Base-by-base conservation (phyloP, 2,329 filamentous ascomycete species). In the Cryphonectria radicalis region DNA sequence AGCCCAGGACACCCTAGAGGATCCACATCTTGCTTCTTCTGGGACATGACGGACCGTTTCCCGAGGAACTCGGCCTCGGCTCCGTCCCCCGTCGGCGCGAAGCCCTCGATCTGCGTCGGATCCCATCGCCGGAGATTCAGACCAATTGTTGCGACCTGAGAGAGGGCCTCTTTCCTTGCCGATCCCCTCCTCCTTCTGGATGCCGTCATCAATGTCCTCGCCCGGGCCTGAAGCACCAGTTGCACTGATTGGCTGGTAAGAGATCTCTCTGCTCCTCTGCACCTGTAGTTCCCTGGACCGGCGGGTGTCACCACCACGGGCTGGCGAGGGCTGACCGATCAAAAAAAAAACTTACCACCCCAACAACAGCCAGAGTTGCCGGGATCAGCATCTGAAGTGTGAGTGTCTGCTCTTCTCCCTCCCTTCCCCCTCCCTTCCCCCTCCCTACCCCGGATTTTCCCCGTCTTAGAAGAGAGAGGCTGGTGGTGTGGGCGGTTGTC, bases 361-460 rank as follows among this genome's bases (percentile, higher is more conserved):
- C 32, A 28, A 28, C 69, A 70, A 70, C 75, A 85, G 83, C 75
- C 80, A 83, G 75, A 83, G 81, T 63, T 86, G 84, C 76, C 82
- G 84, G 73, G 81, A 84, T 71, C 82, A 84, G 74, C 84, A 85
- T 75, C 76, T 85, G 22, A 84, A 82, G 79, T 86, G 84, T 83
- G 67, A 77, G 82, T 75, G 43, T 11, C 50, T 37, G 57, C 46
- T 50, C 17, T 50, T 7, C 22, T 50, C 46, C 22, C 46, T n/a
- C n/a, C n/a, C n/a, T n/a, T n/a, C n/a, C n/a, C n/a, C n/a, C n/a
- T n/a, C n/a, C n/a, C n/a, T n/a, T n/a, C n/a, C 22, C 46, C 8
- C 46, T 50, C 46, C 22, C 7, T 60, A 53, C 37, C 67, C 50
- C 66, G 6, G 66, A 32, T 43, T 60, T 35, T 19, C 59, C 42